Evolutionary conservation across 345 rosid genomes (phyloP).

Genomic region (rapeseed (Brassica napus)): DNA sequence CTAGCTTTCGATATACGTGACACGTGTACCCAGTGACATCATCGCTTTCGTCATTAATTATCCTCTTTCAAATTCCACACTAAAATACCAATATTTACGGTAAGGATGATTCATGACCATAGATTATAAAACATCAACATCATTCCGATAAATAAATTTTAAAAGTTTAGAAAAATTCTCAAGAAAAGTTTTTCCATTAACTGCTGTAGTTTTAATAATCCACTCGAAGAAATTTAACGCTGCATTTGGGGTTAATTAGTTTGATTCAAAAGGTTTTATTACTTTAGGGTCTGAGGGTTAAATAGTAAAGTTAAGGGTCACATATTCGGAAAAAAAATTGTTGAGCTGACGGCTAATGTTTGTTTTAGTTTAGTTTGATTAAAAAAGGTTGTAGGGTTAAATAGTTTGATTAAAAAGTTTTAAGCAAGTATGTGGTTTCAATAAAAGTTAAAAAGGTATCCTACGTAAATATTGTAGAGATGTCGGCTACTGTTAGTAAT

Average conservation of each 20-base stretch:
- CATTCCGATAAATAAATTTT: neutral
- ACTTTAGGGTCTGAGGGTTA: neutral
- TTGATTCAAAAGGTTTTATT: neutral
- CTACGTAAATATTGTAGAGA: too few species aligned
- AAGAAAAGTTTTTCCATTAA: neutral
- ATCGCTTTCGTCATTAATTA: slow-evolving; percentile 27
- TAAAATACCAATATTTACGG: too few species aligned
- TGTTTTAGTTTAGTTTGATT: too few species aligned
- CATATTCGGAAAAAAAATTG: too few species aligned
- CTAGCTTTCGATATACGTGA: neutral
- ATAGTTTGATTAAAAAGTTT: neutral
- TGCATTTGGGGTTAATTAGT: neutral
- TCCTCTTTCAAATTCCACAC: neutral
- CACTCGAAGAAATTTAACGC: neutral
- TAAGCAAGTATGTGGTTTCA: neutral
- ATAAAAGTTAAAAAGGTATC: too few species aligned
- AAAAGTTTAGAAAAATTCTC: neutral
- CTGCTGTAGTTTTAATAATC: neutral
- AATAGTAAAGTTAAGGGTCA: neutral
- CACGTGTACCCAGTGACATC: slow-evolving; percentile 21
- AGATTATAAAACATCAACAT: neutral
- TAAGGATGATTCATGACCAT: neutral
- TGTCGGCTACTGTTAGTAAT: neutral
- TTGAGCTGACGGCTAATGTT: too few species aligned
- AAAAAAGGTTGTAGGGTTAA: neutral